Evolutionary conservation across 306 rosid genomes (phyloP), one percentile per base, ranked within the genome.

Genomic region (Prunus armeniaca): DNA sequence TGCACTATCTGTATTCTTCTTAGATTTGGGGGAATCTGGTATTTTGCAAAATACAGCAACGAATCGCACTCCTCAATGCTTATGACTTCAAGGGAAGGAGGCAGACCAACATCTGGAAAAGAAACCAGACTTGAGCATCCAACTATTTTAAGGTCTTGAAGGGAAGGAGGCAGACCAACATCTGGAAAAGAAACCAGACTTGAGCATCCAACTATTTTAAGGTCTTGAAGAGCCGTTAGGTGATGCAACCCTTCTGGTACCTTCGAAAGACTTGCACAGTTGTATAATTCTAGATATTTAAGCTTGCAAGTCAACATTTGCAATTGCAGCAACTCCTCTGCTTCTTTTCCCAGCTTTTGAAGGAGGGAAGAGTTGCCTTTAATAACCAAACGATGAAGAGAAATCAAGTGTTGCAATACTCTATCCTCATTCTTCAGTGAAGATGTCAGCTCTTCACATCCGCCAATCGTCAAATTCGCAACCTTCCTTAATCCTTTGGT

Each of bases 1-100:
- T 0, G 0, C 0, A 0, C 0, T 4, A 60, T 45, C 2, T 1
- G 0, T 9, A 73, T 24, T 5, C 10, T 4, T 73, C n/a, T 19
- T 15, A 67, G 45, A 30, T 11, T 19, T 34, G 69, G 47, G 30
- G 24, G 46, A 0, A 64, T 13, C 49, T 17, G 22, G 32, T 2
- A 2, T 45, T 3, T 67, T 12, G 56, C 34, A 0, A 45, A 8
- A 47, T 43, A 13, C 55, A 30, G 34, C 34, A 30, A 30, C 34
- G 6, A 34, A 34, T 6, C 2, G 0, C 41, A 34, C 0, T 7
- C 0, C 1, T 0, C 0, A 49, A 49, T 69, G 15, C 1, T 0
- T 14, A 69, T 7, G n/a, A 14, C 15, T 25, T 28, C 17, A 24
- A 69, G 60, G 50, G 45, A 69, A 17, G 61, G 38, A 13, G 73